Base-by-base conservation (phyloP, 257 asterid species). In the Linderniella brevidens region DNA sequence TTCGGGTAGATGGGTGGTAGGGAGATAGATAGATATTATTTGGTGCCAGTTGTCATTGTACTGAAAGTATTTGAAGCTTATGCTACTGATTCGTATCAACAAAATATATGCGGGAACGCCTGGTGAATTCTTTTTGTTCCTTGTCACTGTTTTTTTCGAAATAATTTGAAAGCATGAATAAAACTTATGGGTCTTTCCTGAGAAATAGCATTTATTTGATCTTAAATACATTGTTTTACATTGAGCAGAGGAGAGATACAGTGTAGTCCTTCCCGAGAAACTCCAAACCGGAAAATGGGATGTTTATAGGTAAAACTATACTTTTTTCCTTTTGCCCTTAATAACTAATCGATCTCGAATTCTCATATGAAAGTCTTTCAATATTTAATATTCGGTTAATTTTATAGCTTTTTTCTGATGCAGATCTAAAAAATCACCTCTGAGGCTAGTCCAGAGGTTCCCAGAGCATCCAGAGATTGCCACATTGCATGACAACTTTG, bases 261-360 rank as follows among this genome's bases (percentile, higher is more conserved):
- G 98, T 37, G 87, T 68, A 48, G 87, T 76, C 56, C 94, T 88
- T 60, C 98, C 98, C 4, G 98, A 88, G 75, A 88, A 79, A 71
- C 56, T 88, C 70, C 79, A 79, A 46, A 72, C 87, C 1, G 98
- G 96, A 46, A 84, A 88, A 68, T 88, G 98, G 98, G 72, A 84
- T 64, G 98, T 88, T 10, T 79, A 88, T 73, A 88, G 98, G 98
- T 88, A 47, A 51, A 19, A 53, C 37, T 13, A 49, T 4, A 19
- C 12, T 13, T 18, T 17, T 46, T 18, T 17, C 10, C 35, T 39
- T 46, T 13, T 9, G 19, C 52, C 39, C 52, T 20, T 44, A 38
- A 37, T 51, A 45, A 36, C 38, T 16, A 15, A 39, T 53, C 15
- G 29, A 17, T 55, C 51, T 11, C 3, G 3, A 42, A 5, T 42